Base-by-base conservation (phyloP, 768 basidiomycete genomes). In the Xanthoconium purpureum region DNA sequence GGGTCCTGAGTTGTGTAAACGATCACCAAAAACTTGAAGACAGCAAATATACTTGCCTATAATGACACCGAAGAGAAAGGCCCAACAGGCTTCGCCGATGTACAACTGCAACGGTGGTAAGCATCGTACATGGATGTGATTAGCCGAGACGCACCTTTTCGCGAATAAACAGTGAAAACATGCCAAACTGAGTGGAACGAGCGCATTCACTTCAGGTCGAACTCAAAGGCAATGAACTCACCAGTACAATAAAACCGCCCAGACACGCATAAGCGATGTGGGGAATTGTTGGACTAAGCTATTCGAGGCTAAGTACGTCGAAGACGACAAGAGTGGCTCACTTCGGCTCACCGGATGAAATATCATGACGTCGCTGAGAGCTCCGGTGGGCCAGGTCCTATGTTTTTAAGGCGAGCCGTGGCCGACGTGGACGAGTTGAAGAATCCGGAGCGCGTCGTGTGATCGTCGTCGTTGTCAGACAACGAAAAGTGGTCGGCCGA, bases 41-140 rank as follows among this genome's bases (percentile, higher is more conserved):
- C 7, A 32, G 44, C 1, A 35, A 12, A 13, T 24, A 35, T 58
- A 71, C 81, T 58, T 68, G 83, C 89, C 94, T 49, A 96, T 86
- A 61, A 94, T 87, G 66, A 98, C 88, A 13, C 94, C 93, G 65
- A 96, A 92, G 35, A 96, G 69, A 64, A 97, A 97, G 1, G 96
- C 94, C 84, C 92, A 91, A 62, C 90, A 91, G 14, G 97, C 94
- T 79, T 99, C 97, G 58, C 97, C 97, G 55, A 98, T 85, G 70
- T 97, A 98, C 28, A 96, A 73, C 83, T 91, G 36, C 14, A 37
- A 20, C 12, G 8, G 28, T 2, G 46, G 53, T 66, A 44, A 71
- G 58, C 13, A 50, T 40, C 37, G 11, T 24, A 24, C 9, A 13
- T 7, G 18, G 18, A 50, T 3, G 32, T 17, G 11, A 17, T 10